These are phyloP conservation scores for Coemansia sp. DNA, from an alignment of 192 early-diverging fungal genomes.

Conservation along the genomic window DNA sequence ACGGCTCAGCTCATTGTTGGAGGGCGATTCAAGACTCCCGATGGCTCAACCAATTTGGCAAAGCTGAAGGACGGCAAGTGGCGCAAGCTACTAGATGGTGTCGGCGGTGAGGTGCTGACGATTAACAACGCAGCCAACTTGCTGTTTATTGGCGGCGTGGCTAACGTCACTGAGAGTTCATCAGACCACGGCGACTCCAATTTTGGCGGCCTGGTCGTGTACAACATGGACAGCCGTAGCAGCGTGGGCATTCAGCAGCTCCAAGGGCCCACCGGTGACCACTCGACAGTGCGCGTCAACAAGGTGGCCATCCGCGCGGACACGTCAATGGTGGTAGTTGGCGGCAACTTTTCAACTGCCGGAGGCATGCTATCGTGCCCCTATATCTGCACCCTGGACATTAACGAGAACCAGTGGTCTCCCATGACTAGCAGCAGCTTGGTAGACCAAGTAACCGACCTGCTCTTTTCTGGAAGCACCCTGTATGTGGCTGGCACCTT, in stretches of 20 bases:
- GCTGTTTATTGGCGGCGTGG: slow-evolving; percentile 64
- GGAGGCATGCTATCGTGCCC: slow-evolving; percentile 46
- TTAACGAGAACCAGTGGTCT: slow-evolving; percentile 58
- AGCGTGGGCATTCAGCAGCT: slow-evolving; percentile 24
- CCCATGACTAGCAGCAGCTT: slow-evolving; percentile 42
- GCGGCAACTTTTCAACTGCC: slow-evolving; percentile 52
- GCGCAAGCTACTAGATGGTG: slow-evolving; percentile 36
- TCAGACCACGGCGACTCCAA: slow-evolving; percentile 1
- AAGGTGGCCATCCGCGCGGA: slow-evolving; percentile 50
- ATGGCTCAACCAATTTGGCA: slow-evolving; percentile 48
- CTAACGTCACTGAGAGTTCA: slow-evolving; percentile 30
- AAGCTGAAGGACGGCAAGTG: slow-evolving; percentile 54
- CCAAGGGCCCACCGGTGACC: slow-evolving; percentile 22
- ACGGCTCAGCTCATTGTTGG: slow-evolving; percentile 57
- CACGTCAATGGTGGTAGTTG: slow-evolving; percentile 56
- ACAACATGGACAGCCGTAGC: slow-evolving; percentile 54
- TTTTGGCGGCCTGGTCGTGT: slow-evolving; percentile 57
- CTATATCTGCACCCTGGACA: slow-evolving; percentile 56
- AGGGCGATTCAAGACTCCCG: slow-evolving; percentile 60
- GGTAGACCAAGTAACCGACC: slow-evolving; percentile 43
- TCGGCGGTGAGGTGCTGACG: slow-evolving; percentile 58
- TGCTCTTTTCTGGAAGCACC: slow-evolving; percentile 43
- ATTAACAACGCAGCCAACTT: slow-evolving; percentile 59
- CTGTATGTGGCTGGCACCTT: slow-evolving; percentile 63
- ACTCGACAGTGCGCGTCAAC: slow-evolving; percentile 38